phyloP scores from a whole-genome alignment of 78 protist genomes.

The Guillardia theta region DNA sequence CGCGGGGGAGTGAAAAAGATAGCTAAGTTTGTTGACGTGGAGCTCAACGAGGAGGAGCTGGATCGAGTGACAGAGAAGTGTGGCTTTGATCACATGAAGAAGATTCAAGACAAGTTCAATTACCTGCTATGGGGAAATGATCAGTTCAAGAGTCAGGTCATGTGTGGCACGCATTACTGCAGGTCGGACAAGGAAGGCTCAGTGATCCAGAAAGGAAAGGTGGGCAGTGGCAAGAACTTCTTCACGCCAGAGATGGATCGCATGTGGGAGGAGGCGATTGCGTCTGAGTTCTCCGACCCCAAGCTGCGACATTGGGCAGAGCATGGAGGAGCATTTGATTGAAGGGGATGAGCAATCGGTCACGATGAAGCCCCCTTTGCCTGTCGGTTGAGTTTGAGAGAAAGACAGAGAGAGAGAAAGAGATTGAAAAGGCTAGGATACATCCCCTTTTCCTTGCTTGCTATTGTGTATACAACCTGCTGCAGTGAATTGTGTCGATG shows the following conservation, averaged over 20 bases:
- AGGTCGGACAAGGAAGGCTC: background rate
- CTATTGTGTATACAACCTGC: no score
- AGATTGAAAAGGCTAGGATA: no score
- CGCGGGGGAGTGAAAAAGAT: background rate
- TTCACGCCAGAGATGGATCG: background rate
- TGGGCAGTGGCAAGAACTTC: background rate
- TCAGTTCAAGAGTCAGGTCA: background rate
- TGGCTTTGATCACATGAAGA: background rate
- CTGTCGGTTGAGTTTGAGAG: no score
- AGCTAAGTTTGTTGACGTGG: background rate
- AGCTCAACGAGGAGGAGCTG: background rate
- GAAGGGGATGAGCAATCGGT: no score
- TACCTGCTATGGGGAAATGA: background rate
- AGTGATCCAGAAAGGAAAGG: background rate
- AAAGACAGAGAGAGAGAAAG: no score
- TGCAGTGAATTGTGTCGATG: no score
- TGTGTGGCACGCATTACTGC: no score
- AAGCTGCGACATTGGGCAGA: background rate
- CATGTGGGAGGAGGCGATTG: background rate
- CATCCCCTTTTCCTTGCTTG: no score
- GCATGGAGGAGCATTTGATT: background rate
- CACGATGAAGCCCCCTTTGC: no score
- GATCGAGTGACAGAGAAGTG: background rate
- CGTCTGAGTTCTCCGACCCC: background rate
- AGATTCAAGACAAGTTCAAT: background rate